Evolutionary conservation across 1,284 basidiomycete genomes (phyloP), one percentile per base, ranked within the genome.

Genomic region (Melampsora americana): DNA sequence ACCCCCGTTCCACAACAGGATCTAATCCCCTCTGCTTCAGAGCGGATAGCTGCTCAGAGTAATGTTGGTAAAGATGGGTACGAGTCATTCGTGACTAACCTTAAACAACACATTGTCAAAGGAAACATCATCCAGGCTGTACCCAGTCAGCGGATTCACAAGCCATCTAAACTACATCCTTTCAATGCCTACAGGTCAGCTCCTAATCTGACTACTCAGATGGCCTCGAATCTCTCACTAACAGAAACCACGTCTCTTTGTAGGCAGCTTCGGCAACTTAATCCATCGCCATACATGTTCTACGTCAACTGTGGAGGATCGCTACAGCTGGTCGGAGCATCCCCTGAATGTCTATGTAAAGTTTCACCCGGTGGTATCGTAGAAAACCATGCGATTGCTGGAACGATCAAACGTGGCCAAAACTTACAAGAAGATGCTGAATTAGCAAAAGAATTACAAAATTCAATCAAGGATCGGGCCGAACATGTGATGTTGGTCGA

Each of bases 401-500:
- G 96, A 6, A 99, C 96, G 0, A 91, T 91, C 56, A 90, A 89
- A 82, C 86, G 96, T 79, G 96, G 96, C 0, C 89, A 90, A 83
- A 92, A 89, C 5, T 84, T 86, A 0, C 90, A 92, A 86, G 96
- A 99, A 90, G 96, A 99, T 82, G 89, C 88, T 69, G 84, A 85
- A 78, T 85, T 98, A 0, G 91, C 91, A 1, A 85, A 88, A 26
- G 88, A 90, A 76, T 86, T 99, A 7, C 84, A 90, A 20, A 86
- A 87, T 18, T 95, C 93, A 0, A 90, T 92, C 79, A 99, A 99
- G 83, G 96, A 99, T 82, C 88, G 92, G 56, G 94, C 96, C 32
- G 96, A 99, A 82, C 95, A 99, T 82, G 95, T 99, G 82, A 99
- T 99, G 96, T 88, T 99, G 72, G 94, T 99, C 73, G 96, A 99